A percentile compares a stretch with the other conserved stretches of the same genome.
Conservation (phyloP, 306 rosid species). For the Vicia villosa region DNA sequence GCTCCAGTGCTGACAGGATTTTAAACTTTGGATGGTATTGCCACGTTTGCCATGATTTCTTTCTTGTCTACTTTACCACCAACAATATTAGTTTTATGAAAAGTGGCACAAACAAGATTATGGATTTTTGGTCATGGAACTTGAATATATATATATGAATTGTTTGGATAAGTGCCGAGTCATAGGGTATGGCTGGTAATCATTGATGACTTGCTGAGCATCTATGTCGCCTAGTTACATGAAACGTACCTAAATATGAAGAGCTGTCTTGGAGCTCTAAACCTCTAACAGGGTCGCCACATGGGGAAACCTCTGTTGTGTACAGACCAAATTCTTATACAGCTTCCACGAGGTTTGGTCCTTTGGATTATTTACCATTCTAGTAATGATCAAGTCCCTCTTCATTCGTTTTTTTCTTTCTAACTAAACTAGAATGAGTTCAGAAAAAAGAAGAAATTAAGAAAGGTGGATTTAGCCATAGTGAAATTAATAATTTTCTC, state of each 20-base stretch:
- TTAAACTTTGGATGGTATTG: background rate
- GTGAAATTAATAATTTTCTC: no score
- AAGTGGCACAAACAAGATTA: background rate
- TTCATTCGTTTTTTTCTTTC: no score
- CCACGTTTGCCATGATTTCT: background rate
- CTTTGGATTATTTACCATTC: background rate
- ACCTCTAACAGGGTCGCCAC: background rate
- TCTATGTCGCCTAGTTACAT: background rate
- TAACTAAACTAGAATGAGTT: no score
- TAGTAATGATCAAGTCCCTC: constrained; percentile 1
- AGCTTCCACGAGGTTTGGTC: background rate
- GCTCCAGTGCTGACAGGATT: background rate
- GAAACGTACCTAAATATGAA: background rate
- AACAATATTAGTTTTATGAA: background rate
- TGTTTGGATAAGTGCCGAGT: background rate
- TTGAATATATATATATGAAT: background rate
- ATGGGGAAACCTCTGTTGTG: background rate
- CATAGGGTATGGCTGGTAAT: background rate
- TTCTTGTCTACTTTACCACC: background rate
- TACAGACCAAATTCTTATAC: background rate
- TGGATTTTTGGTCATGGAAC: background rate
- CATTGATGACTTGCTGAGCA: background rate
- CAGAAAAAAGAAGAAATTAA: no score
- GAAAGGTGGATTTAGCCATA: no score
- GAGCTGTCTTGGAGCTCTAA: background rate